Evolutionary conservation across 1,284 basidiomycete species (phyloP).

Genomic region (Takashimella koratensis): DNA sequence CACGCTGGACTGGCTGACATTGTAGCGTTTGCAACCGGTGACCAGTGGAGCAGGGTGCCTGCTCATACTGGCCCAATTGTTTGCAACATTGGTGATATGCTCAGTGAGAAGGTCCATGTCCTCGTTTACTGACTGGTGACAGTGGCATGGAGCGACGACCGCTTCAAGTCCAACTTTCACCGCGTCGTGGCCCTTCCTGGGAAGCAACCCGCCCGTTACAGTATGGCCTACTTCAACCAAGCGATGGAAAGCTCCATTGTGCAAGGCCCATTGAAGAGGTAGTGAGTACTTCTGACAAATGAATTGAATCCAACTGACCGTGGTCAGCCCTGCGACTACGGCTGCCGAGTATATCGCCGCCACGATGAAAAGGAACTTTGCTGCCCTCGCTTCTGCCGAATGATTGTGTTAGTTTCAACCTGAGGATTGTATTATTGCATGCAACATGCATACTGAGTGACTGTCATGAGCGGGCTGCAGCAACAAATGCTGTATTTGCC

Average conservation of each 20-base stretch:
- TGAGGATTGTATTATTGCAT: too few relatives aligned
- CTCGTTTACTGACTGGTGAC: neutral
- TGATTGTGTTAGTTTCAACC: constrained; percentile 25
- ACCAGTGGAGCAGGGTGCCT: constrained; percentile 4
- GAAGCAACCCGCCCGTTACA: constrained; percentile 29
- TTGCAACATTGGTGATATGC: constrained; percentile 39
- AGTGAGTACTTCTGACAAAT: constrained; percentile 6
- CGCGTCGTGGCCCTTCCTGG: constrained; percentile 17
- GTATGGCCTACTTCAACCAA: constrained; percentile 39
- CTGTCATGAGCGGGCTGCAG: too few relatives aligned
- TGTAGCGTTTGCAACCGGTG: constrained; percentile 6
- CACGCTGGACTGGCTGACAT: neutral
- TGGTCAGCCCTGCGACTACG: constrained; percentile 1
- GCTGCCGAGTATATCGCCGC: constrained; percentile 4
- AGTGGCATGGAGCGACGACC: constrained; percentile 30
- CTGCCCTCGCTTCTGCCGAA: neutral
- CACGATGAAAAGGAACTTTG: constrained; percentile 6
- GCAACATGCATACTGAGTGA: too few relatives aligned
- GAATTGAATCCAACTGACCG: neutral
- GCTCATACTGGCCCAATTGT: constrained; percentile 21
- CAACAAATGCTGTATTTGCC: too few relatives aligned
- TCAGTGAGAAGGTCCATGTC: constrained; percentile 21
- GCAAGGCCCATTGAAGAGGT: constrained; percentile 34
- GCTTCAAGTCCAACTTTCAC: constrained; percentile 35
- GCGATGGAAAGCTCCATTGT: constrained; percentile 25